Percentiles rank a stretch among this genome's conserved stretches.
phyloP scores from a whole-genome alignment of 2,329 filamentous ascomycete species.

The Arthrinium phaeospermum region DNA sequence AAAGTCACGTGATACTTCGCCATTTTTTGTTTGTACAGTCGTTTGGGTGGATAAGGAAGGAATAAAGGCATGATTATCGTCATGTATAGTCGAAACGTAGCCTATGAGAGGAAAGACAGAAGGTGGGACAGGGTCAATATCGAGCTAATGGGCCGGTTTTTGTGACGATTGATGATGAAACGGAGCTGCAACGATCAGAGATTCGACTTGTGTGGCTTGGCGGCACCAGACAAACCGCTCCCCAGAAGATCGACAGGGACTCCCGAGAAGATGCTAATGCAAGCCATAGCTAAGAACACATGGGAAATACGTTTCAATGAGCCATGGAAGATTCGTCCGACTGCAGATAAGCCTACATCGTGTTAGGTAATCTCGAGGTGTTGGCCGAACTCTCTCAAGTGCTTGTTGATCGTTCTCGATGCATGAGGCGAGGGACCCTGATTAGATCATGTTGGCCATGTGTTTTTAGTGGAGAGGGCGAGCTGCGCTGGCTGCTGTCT shows the following conservation, averaged over 20 bases:
- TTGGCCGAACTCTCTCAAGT: not conserved
- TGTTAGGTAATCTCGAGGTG: not conserved
- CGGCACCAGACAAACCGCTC: not conserved
- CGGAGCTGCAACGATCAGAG: conserved; percentile 13
- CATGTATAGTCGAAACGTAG: conserved; percentile 2
- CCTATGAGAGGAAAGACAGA: not conserved
- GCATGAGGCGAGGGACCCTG: conserved; percentile 2
- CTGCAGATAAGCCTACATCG: not conserved
- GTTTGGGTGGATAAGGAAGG: not conserved
- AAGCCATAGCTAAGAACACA: not conserved
- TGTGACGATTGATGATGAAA: conserved; percentile 8
- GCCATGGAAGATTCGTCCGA: not conserved
- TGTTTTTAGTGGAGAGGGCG: not conserved
- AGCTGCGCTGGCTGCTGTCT: conserved; percentile 8
- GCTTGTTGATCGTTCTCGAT: not conserved
- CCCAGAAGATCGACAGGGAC: conserved; percentile 13
- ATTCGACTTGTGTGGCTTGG: conserved; percentile 16
- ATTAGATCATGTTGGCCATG: conserved; percentile 4
- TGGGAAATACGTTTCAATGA: conserved; percentile 8
- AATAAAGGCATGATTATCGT: not conserved
- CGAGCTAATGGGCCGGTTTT: not conserved
- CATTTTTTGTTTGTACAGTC: not conserved
- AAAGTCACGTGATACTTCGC: not conserved
- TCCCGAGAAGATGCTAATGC: conserved; percentile 13
- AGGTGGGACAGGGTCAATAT: not conserved